Percentiles rank a stretch among this genome's conserved stretches.
phyloP scores from a whole-genome alignment of 1,284 basidiomycete species.

The Golubevia pallescens region DNA sequence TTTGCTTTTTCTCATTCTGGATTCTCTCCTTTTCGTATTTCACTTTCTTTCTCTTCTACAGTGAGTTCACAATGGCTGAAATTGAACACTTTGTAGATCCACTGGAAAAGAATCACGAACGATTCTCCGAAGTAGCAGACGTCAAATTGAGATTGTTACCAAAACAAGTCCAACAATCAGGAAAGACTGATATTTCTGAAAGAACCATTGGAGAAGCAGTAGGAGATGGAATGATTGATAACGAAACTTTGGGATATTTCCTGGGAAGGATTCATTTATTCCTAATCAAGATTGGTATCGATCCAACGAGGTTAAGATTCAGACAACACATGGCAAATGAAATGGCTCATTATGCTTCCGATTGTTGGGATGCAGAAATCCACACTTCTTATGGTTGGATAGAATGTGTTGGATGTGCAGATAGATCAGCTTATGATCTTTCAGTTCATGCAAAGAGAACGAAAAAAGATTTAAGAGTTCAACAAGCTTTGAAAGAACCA shows the following conservation, averaged over 20 bases:
- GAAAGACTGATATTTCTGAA: slow-evolving; percentile 44
- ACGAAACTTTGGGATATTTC: slow-evolving; percentile 64
- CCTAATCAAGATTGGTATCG: slow-evolving; percentile 61
- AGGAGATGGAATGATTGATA: slow-evolving; percentile 58
- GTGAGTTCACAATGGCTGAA: slow-evolving; percentile 63
- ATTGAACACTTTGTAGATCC: slow-evolving; percentile 65
- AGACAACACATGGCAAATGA: slow-evolving; percentile 65
- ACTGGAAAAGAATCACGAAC: slow-evolving; percentile 59
- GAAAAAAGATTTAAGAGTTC: slow-evolving; percentile 55
- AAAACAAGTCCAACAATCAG: slow-evolving; percentile 55
- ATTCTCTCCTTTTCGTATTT: neutral
- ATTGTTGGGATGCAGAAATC: slow-evolving; percentile 65
- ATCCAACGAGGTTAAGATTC: slow-evolving; percentile 56
- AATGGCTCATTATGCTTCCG: slow-evolving; percentile 64
- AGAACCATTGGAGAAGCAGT: slow-evolving; percentile 59
- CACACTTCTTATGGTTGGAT: slow-evolving; percentile 64
- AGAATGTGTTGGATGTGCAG: slow-evolving; percentile 64
- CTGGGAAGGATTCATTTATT: slow-evolving; percentile 63
- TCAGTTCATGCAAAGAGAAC: slow-evolving; percentile 60
- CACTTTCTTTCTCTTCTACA: neutral
- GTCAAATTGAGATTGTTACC: slow-evolving; percentile 54
- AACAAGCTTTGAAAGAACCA: slow-evolving; percentile 56
- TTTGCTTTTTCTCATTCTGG: neutral
- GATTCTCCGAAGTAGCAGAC: slow-evolving; percentile 54
- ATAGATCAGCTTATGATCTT: slow-evolving; percentile 61